Conservation (phyloP, 176 grass and related monocot genomes). For the Puccinellia tenuiflora region DNA sequence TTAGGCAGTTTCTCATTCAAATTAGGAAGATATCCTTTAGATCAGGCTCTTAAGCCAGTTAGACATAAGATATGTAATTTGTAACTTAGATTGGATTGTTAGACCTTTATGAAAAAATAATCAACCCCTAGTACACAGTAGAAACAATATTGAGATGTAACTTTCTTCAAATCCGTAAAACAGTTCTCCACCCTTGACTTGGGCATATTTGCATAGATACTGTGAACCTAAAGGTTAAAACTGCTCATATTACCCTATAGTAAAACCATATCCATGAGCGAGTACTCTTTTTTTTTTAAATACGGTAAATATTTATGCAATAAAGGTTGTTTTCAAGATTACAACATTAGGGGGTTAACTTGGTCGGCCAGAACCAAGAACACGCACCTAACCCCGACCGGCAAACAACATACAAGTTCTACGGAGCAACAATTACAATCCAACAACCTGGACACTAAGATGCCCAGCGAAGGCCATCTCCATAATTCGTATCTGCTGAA, state of each 20-base stretch:
- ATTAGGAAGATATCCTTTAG: neutral
- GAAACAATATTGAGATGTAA: neutral
- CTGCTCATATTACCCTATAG: neutral
- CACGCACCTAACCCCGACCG: neutral
- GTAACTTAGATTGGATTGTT: neutral
- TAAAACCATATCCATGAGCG: neutral
- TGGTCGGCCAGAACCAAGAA: neutral
- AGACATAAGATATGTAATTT: neutral
- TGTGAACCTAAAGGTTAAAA: neutral
- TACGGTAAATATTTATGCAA: neutral
- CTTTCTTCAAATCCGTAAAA: neutral
- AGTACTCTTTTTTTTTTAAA: neutral
- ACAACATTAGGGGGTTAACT: neutral
- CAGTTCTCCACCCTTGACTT: neutral
- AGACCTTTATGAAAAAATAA: neutral
- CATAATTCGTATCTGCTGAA: constrained; percentile 5
- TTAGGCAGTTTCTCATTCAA: neutral
- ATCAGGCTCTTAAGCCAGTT: neutral
- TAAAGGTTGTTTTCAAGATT: neutral
- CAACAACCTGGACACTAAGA: neutral
- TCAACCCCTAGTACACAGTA: neutral
- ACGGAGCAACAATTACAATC: neutral
- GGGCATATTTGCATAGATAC: neutral
- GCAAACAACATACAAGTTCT: neutral
- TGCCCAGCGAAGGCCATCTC: neutral